Conservation (phyloP, 164 flowering plant genomes). For the Vitis cinerea region DNA sequence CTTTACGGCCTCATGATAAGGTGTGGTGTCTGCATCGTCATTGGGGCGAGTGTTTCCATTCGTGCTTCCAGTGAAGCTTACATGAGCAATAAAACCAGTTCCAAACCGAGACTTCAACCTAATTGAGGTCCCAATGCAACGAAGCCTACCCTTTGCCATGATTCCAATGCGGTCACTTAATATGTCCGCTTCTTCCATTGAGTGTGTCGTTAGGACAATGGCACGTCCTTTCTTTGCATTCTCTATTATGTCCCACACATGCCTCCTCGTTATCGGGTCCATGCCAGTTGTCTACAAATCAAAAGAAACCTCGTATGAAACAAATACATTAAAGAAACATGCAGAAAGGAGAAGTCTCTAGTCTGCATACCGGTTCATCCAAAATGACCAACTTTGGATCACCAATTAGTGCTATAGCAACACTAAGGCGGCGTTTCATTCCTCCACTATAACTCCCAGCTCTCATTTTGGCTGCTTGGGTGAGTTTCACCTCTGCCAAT, state of each 20-base stretch:
- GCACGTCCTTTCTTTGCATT: constrained; percentile 86
- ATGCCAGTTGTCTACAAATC: constrained; percentile 91
- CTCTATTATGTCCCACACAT: constrained; percentile 98
- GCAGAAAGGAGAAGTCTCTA: neutral
- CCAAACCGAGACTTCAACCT: constrained; percentile 92
- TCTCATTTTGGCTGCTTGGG: constrained; percentile 66
- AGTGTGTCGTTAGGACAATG: constrained; percentile 88
- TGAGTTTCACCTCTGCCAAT: constrained; percentile 77
- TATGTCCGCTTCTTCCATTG: constrained; percentile 99
- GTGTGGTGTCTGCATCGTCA: constrained; percentile 17
- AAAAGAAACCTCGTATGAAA: constrained; percentile 3
- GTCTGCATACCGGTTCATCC: constrained; percentile 66
- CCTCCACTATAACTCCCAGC: constrained; percentile 97
- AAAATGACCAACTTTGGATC: constrained; percentile 68
- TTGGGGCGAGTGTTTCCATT: constrained; percentile 32
- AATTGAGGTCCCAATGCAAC: constrained; percentile 96
- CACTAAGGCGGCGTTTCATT: constrained; percentile 92
- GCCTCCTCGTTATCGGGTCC: constrained; percentile 97
- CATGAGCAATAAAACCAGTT: constrained; percentile 74
- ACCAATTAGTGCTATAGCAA: constrained; percentile 73
- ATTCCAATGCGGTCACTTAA: constrained; percentile 92
- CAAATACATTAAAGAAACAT: neutral
- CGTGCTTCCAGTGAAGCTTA: constrained; percentile 55
- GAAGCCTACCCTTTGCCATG: constrained; percentile 96
- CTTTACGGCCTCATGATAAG: constrained; percentile 63